phyloP scores from a whole-genome alignment of 331 rosid genomes.

The Dryas integrifolia region DNA sequence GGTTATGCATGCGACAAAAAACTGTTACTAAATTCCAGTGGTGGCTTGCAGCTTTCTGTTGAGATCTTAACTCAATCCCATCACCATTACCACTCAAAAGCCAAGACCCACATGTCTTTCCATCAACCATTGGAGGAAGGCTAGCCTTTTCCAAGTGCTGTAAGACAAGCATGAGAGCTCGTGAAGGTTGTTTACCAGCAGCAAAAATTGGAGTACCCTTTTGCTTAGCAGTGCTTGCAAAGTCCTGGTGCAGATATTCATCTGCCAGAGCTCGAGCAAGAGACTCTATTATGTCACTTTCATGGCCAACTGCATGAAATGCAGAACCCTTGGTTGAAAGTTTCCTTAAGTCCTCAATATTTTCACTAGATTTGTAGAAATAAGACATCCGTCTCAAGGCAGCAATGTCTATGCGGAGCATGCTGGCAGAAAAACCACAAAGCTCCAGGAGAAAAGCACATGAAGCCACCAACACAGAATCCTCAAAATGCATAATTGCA shows the following conservation, averaged over 20 bases:
- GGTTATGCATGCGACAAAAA: constrained; percentile 83
- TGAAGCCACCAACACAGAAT: constrained; percentile 77
- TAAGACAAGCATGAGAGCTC: constrained; percentile 66
- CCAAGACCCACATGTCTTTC: constrained; percentile 84
- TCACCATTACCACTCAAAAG: constrained; percentile 68
- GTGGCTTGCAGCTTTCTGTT: constrained; percentile 88
- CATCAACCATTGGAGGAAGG: constrained; percentile 59
- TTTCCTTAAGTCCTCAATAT: constrained; percentile 57
- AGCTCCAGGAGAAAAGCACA: constrained; percentile 87
- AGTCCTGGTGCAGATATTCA: constrained; percentile 67
- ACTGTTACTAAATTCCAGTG: constrained; percentile 80
- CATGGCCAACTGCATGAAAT: constrained; percentile 64
- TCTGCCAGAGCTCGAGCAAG: constrained; percentile 90
- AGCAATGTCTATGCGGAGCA: constrained; percentile 72
- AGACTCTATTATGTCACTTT: constrained; percentile 61
- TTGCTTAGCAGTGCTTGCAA: constrained; percentile 35
- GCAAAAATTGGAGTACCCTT: constrained; percentile 36
- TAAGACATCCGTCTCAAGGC: constrained; percentile 76
- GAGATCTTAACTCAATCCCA: constrained; percentile 78
- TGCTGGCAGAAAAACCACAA: constrained; percentile 83
- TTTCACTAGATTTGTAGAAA: constrained; percentile 58
- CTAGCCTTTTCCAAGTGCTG: constrained; percentile 84
- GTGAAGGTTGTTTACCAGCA: constrained; percentile 49
- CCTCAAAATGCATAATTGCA: constrained; percentile 86
- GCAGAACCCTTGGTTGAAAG: constrained; percentile 61